Evolutionary conservation across 1,284 basidiomycete genomes (phyloP).

Genomic region (Pseudozyma hubeiensis): DNA sequence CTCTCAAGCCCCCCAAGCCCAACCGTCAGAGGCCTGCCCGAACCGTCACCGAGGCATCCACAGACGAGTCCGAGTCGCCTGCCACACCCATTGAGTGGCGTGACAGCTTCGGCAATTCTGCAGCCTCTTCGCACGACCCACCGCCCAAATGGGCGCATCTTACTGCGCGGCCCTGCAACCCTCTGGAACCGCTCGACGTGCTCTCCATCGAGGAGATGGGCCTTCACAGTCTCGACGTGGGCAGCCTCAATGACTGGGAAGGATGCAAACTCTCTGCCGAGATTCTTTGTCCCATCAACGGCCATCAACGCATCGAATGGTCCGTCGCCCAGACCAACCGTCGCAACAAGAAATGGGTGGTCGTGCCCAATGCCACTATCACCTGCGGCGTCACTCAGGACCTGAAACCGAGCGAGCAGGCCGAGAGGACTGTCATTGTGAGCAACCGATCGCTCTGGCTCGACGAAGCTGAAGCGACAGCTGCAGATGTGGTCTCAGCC

Average conservation of each 20-base stretch:
- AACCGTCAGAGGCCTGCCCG: constrained; percentile 13
- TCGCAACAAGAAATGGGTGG: constrained; percentile 58
- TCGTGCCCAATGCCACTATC: constrained; percentile 41
- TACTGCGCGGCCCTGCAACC: constrained; percentile 30
- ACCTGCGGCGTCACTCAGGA: constrained; percentile 11
- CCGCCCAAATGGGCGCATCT: constrained; percentile 38
- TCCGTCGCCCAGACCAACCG: constrained; percentile 48
- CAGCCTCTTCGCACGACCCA: not conserved
- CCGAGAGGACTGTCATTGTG: constrained; percentile 53
- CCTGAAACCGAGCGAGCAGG: constrained; percentile 18
- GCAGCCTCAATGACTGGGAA: constrained; percentile 60
- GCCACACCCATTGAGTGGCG: constrained; percentile 37
- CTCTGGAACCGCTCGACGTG: constrained; percentile 57
- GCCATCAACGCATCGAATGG: constrained; percentile 48
- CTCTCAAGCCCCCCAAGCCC: constrained; percentile 1
- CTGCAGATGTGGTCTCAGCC: constrained; percentile 1
- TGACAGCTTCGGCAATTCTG: constrained; percentile 31
- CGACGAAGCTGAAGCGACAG: constrained; percentile 12
- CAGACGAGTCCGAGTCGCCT: constrained; percentile 29
- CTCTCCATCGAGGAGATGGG: constrained; percentile 64
- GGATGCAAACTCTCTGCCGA: constrained; percentile 52
- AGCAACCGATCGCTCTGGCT: constrained; percentile 45
- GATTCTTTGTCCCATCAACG: constrained; percentile 41
- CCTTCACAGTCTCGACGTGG: constrained; percentile 58
- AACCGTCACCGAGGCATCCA: constrained; percentile 24